Evolutionary conservation across 306 rosid species (phyloP).

Genomic region (Morella rubra): DNA sequence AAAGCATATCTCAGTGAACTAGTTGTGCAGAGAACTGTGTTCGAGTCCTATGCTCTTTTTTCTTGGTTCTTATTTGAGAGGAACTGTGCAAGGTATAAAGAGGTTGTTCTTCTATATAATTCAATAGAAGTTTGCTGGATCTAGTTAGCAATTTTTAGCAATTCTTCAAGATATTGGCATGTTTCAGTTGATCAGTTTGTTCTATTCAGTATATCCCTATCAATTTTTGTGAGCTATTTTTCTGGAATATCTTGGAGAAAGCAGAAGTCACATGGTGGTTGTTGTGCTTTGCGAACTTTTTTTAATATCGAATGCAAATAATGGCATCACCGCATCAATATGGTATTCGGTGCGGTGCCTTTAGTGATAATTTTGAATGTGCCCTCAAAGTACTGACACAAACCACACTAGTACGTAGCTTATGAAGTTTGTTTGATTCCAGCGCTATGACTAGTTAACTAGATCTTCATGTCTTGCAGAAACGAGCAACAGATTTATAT

Average conservation of each 20-base stretch:
- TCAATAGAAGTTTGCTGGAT: neutral
- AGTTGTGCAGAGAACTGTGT: neutral
- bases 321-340: neutral
- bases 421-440: neutral
- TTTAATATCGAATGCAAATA: neutral
- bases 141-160: neutral
- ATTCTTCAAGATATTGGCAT: neutral
- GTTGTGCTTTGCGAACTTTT: neutral
- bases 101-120: neutral
- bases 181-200: neutral
- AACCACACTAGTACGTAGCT: neutral
- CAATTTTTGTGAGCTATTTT: neutral
- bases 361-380: neutral
- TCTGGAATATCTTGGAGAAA: neutral
- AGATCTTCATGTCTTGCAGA: neutral
- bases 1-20: neutral
- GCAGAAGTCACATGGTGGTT: neutral
- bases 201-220: neutral
- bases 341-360: neutral
- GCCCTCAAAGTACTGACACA: neutral
- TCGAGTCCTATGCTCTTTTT: neutral
- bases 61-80: neutral
- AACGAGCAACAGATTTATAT: neutral
- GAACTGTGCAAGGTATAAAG: neutral
- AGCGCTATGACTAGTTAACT: neutral